phyloP scores from a whole-genome alignment of 257 asterid genomes.

The Sherardia arvensis region DNA sequence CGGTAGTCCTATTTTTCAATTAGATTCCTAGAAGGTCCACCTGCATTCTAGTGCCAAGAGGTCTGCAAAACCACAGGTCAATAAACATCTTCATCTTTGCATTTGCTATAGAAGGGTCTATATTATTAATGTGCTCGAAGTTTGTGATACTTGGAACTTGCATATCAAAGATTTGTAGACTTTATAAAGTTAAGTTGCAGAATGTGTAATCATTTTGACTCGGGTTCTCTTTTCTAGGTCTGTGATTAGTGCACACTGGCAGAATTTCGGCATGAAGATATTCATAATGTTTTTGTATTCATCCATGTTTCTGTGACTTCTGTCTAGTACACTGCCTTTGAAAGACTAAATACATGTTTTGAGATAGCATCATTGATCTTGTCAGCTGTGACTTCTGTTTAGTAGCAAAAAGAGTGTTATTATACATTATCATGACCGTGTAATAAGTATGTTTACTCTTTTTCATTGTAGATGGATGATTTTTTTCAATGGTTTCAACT shows the following conservation, averaged over 20 bases:
- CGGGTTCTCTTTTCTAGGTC: slow-evolving; percentile 17
- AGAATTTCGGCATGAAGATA: slow-evolving; percentile 15
- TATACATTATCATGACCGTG: slow-evolving; percentile 5
- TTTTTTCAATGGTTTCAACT: slow-evolving; percentile 17
- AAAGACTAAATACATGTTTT: not conserved
- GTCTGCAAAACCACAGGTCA: not conserved
- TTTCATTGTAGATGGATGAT: slow-evolving; percentile 31
- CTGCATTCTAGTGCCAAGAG: not conserved
- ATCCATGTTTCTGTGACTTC: not conserved
- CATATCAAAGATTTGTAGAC: not conserved
- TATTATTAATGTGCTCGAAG: not conserved
- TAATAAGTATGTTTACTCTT: slow-evolving; percentile 11
- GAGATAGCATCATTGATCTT: slow-evolving; percentile 1
- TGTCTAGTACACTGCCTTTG: not conserved
- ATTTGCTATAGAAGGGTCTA: not conserved
- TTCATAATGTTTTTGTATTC: not conserved
- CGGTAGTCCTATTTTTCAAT: slow-evolving; percentile 4
- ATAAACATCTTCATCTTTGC: not conserved
- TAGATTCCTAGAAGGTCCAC: slow-evolving; percentile 3
- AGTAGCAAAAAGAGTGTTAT: not conserved
- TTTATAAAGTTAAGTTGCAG: not conserved
- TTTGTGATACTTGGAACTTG: not conserved
- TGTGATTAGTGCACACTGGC: slow-evolving; percentile 21
- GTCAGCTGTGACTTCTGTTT: not conserved
- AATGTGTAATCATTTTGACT: slow-evolving; percentile 3